A percentile compares a stretch with the other conserved stretches of the same genome.
These are phyloP conservation scores for Cokeromyces recurvatus DNA, from an alignment of 371 early-diverging fungal genomes.

Conservation along the genomic window DNA sequence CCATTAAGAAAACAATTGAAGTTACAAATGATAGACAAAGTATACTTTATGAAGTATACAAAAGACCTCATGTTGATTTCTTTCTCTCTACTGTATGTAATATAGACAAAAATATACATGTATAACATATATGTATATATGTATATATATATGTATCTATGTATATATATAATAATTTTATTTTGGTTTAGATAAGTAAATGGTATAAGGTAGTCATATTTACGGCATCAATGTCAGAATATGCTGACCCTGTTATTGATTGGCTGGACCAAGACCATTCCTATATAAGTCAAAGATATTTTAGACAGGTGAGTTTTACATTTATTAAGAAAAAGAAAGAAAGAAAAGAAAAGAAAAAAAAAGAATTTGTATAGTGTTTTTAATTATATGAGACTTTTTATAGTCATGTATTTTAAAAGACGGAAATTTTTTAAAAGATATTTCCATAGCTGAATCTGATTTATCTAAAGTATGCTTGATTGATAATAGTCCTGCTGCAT, in stretches of 20 bases:
- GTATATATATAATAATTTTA: neutral
- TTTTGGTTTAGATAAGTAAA: slow-evolving; percentile 63
- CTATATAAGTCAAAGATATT: slow-evolving; percentile 72
- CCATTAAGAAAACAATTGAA: slow-evolving; percentile 61
- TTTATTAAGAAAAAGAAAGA: too few species aligned
- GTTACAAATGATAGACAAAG: slow-evolving; percentile 86
- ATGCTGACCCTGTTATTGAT: slow-evolving; percentile 96
- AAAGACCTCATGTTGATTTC: slow-evolving; percentile 90
- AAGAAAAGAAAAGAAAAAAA: neutral
- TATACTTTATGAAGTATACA: slow-evolving; percentile 90
- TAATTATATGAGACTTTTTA: too few species aligned
- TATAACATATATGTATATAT: too few species aligned
- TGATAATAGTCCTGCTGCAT: slow-evolving; percentile 89
- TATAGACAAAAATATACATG: neutral
- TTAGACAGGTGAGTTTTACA: slow-evolving; percentile 78
- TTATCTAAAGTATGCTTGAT: slow-evolving; percentile 83
- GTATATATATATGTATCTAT: too few species aligned
- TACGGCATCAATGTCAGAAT: slow-evolving; percentile 96
- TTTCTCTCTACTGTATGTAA: slow-evolving; percentile 77
- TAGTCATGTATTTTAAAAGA: slow-evolving; percentile 70
- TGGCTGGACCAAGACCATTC: slow-evolving; percentile 79
- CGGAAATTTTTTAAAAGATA: slow-evolving; percentile 83
- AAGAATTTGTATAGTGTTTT: neutral
- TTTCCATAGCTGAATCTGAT: slow-evolving; percentile 76
- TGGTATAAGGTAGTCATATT: slow-evolving; percentile 97